A percentile compares a stretch with the other conserved stretches of the same genome.
These are phyloP conservation scores for Cryphonectria japonica DNA, from an alignment of 2,329 filamentous ascomycete genomes.

Conservation along the genomic window DNA sequence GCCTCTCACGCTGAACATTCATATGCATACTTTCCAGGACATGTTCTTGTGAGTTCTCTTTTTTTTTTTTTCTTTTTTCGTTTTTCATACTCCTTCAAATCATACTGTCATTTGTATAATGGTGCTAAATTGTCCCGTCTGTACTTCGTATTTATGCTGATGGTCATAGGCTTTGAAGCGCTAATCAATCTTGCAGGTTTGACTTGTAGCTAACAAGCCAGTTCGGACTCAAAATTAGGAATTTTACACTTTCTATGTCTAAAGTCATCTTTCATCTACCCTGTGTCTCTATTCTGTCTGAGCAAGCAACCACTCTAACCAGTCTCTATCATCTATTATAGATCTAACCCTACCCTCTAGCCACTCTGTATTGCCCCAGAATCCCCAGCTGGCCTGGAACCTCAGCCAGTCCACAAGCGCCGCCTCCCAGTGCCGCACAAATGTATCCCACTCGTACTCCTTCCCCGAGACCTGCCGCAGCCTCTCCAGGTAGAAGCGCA, in stretches of 20 bases:
- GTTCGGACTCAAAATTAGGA: background rate
- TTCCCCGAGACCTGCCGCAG: slow-evolving; percentile 40
- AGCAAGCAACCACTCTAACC: slow-evolving; percentile 32
- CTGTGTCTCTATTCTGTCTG: background rate
- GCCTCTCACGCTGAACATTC: too few species aligned
- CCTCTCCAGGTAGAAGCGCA: slow-evolving; percentile 52
- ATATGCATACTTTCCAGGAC: too few species aligned
- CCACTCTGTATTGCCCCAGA: slow-evolving; percentile 64
- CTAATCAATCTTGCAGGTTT: background rate
- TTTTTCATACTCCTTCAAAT: too few species aligned
- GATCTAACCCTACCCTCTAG: slow-evolving; percentile 56
- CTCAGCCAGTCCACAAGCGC: slow-evolving; percentile 70
- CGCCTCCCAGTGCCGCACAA: slow-evolving; percentile 66
- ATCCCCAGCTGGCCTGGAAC: slow-evolving; percentile 64
- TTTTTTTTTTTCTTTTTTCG: too few species aligned
- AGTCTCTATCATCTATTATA: slow-evolving; percentile 50
- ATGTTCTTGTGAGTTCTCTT: too few species aligned
- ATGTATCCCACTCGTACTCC: slow-evolving; percentile 57
- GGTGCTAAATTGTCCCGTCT: too few species aligned
- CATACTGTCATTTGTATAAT: too few species aligned
- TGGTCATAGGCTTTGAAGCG: background rate
- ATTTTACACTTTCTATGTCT: background rate
- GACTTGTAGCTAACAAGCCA: background rate
- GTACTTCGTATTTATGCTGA: too few species aligned
- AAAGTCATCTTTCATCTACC: background rate